phyloP scores from a whole-genome alignment of 768 basidiomycete species.

The Lentinula raphanica region DNA sequence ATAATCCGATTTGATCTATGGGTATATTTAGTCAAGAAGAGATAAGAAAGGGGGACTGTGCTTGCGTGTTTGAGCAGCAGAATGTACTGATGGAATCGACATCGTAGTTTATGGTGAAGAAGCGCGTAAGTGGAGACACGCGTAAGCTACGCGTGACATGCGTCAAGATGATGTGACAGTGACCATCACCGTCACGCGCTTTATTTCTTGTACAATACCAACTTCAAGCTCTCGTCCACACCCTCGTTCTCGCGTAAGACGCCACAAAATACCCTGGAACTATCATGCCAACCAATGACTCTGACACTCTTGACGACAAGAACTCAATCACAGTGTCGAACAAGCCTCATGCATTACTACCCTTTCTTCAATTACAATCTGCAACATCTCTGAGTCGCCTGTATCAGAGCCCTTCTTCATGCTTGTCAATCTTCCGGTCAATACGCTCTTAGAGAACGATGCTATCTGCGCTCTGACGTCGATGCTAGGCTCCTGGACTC shows the following conservation, averaged over 20 bases:
- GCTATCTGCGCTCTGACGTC: conserved; percentile 12
- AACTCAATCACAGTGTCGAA: not conserved
- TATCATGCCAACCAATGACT: not conserved
- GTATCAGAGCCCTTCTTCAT: conserved; percentile 83
- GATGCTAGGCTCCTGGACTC: conserved; percentile 62
- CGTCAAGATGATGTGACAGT: not conserved
- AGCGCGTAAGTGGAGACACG: conserved; percentile 8
- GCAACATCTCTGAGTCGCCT: conserved; percentile 73
- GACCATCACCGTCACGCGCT: not conserved
- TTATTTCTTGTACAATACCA: not conserved
- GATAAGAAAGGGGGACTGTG: not conserved
- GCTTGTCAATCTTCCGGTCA: conserved; percentile 85
- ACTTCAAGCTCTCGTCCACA: not conserved
- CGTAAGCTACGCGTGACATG: conserved; percentile 8
- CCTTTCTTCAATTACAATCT: conserved; percentile 78
- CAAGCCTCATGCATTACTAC: conserved; percentile 61
- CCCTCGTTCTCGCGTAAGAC: not conserved
- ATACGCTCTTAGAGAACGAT: conserved; percentile 15
- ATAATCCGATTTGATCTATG: conserved; percentile 66
- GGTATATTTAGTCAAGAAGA: not conserved
- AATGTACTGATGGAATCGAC: conserved; percentile 48
- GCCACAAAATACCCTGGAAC: not conserved
- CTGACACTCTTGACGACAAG: not conserved
- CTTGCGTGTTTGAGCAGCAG: conserved; percentile 51
- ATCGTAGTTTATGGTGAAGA: conserved; percentile 20